phyloP scores from a whole-genome alignment of 2,329 filamentous ascomycete species.

The Cyphellophora attinorum region DNA sequence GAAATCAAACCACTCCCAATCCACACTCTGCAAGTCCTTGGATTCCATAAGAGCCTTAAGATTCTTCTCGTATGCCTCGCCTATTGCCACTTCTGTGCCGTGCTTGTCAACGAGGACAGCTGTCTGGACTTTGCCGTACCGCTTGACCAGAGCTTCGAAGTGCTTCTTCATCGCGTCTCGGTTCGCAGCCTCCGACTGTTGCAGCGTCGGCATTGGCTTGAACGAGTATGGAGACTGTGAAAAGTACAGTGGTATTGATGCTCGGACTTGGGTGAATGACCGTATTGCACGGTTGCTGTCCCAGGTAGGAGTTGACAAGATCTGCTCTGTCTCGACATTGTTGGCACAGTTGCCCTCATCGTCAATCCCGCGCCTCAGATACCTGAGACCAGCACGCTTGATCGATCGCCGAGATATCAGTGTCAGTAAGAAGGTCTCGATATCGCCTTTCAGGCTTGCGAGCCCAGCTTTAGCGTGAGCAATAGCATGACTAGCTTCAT shows the following conservation, averaged over 20 bases:
- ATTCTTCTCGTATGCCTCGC: slow-evolving; percentile 64
- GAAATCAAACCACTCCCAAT: slow-evolving; percentile 96
- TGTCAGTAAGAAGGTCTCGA: slow-evolving; percentile 63
- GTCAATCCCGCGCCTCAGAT: slow-evolving; percentile 81
- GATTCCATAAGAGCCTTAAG: slow-evolving; percentile 58
- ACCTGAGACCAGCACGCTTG: slow-evolving; percentile 78
- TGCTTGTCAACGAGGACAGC: slow-evolving; percentile 85
- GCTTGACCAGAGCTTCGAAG: slow-evolving; percentile 57
- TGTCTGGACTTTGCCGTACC: slow-evolving; percentile 69
- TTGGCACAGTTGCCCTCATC: slow-evolving; percentile 85
- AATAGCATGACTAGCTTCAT: slow-evolving; percentile 8
- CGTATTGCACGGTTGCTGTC: slow-evolving; percentile 53
- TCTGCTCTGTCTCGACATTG: slow-evolving; percentile 88
- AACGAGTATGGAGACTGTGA: slow-evolving; percentile 90
- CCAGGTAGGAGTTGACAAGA: slow-evolving; percentile 66
- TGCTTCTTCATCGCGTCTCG: slow-evolving; percentile 69
- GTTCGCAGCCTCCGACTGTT: slow-evolving; percentile 73
- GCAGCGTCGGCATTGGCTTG: slow-evolving; percentile 73
- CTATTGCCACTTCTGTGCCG: slow-evolving; percentile 70
- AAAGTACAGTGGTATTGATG: slow-evolving; percentile 90
- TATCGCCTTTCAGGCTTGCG: slow-evolving; percentile 20
- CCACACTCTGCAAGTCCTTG: slow-evolving; percentile 46
- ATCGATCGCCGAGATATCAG: slow-evolving; percentile 82
- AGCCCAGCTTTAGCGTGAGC: slow-evolving; percentile 9
- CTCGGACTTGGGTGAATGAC: slow-evolving; percentile 79